A percentile compares a stretch with the other conserved stretches of the same genome.
phyloP scores from a whole-genome alignment of 2,329 filamentous ascomycete genomes.

The Diaporthe sp. region DNA sequence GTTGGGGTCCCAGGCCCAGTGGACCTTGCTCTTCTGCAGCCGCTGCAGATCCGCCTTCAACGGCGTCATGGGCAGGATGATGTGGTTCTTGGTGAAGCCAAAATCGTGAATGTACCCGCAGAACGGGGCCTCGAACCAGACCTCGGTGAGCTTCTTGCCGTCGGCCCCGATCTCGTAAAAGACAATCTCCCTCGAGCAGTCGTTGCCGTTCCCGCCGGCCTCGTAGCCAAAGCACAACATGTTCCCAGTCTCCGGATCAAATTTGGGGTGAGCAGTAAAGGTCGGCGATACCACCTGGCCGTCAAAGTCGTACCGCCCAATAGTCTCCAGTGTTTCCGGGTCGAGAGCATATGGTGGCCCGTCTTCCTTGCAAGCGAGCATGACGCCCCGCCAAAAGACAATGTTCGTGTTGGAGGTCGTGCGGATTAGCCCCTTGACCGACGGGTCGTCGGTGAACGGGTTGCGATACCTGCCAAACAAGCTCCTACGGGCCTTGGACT shows the following conservation, averaged over 20 bases:
- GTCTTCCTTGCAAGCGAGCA: constrained; percentile 70
- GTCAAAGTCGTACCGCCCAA: constrained; percentile 65
- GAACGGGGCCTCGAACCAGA: constrained; percentile 50
- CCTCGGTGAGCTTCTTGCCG: constrained; percentile 28
- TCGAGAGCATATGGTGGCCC: constrained; percentile 65
- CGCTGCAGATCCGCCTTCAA: constrained; percentile 53
- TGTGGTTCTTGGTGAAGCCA: constrained; percentile 57
- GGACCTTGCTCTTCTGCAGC: constrained; percentile 55
- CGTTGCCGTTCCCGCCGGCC: constrained; percentile 57
- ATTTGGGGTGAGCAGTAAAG: constrained; percentile 66
- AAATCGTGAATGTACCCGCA: constrained; percentile 59
- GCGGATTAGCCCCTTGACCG: constrained; percentile 67
- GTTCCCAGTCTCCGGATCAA: constrained; percentile 64
- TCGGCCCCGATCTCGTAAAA: constrained; percentile 14
- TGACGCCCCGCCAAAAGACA: constrained; percentile 66
- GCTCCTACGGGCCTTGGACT: constrained; percentile 54
- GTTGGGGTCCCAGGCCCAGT: constrained; percentile 56
- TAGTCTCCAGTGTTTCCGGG: constrained; percentile 62
- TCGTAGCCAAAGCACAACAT: constrained; percentile 67
- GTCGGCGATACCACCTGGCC: constrained; percentile 62
- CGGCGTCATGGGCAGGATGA: constrained; percentile 56
- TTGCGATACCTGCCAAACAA: constrained; percentile 69
- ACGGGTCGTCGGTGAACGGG: constrained; percentile 67
- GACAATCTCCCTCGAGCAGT: constrained; percentile 59
- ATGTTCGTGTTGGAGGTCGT: constrained; percentile 73